These are phyloP conservation scores for Nephelium lappaceum DNA, from an alignment of 345 rosid genomes.

Conservation along the genomic window DNA sequence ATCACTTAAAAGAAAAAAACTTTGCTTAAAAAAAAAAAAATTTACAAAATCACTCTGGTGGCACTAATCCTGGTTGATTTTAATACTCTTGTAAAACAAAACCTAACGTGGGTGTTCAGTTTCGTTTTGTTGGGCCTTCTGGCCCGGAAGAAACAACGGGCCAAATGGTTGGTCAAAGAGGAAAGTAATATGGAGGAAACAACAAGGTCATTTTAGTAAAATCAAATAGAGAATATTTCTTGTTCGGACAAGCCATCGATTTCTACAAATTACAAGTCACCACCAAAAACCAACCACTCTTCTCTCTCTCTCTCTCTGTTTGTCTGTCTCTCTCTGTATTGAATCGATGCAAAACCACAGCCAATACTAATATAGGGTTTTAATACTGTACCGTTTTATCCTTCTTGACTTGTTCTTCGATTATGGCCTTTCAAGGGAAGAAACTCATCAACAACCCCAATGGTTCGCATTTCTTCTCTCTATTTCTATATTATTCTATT, in stretches of 20 bases:
- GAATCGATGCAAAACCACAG: slow-evolving; percentile 16
- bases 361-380: slow-evolving; percentile 11
- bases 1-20: too few species aligned
- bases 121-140: too few species aligned
- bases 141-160: too few species aligned
- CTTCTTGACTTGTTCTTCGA: slow-evolving; percentile 22
- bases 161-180: too few species aligned
- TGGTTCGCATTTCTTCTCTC: slow-evolving; percentile 47
- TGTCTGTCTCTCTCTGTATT: neutral
- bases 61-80: too few species aligned
- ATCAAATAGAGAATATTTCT: neutral
- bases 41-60: too few species aligned
- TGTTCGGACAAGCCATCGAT: slow-evolving; percentile 30
- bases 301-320: neutral
- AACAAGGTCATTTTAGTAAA: neutral
- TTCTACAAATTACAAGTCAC: slow-evolving; percentile 9
- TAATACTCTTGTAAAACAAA: too few species aligned
- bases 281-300: slow-evolving; percentile 19
- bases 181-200: too few species aligned
- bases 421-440: slow-evolving; percentile 82
- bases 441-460: slow-evolving; percentile 87
- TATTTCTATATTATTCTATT: slow-evolving; percentile 4
- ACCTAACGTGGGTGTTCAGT: too few species aligned
- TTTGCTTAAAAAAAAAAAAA: too few species aligned
- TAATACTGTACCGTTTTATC: neutral